Conservation (phyloP, 106 monocot species). For the Chionographis japonica region DNA sequence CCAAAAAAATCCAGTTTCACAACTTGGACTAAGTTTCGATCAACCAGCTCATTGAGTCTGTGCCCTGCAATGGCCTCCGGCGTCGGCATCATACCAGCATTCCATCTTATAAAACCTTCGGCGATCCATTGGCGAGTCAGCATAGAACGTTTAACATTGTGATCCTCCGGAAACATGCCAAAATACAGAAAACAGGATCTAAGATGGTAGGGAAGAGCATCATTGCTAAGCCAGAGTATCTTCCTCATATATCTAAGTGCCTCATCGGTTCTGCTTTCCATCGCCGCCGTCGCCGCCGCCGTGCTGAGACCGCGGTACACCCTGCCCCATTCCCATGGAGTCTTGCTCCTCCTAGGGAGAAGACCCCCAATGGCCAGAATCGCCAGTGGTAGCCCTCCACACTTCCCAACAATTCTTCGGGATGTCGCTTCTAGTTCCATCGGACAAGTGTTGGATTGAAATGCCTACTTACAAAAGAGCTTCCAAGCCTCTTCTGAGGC, state of each 20-base stretch:
- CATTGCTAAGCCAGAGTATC: constrained; percentile 1
- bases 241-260: neutral
- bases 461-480: constrained; percentile 19
- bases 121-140: constrained; percentile 21
- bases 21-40: constrained; percentile 10
- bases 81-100: neutral
- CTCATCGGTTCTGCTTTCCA: neutral
- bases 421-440: neutral
- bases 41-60: constrained; percentile 13
- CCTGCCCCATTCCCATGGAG: neutral
- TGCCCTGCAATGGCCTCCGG: neutral
- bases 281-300: neutral
- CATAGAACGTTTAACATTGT: neutral
- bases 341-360: neutral
- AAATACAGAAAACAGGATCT: constrained; percentile 21
- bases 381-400: constrained; percentile 18
- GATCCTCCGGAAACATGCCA: constrained; percentile 22
- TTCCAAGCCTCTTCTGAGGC: neutral
- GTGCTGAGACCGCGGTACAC: constrained; percentile 8
- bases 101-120: constrained; percentile 18
- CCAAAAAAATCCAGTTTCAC: neutral
- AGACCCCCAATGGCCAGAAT: constrained; percentile 13
- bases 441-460: neutral
- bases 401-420: constrained; percentile 12
- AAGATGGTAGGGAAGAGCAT: constrained; percentile 20